Percentiles rank a stretch among this genome's conserved stretches.
These are phyloP conservation scores for Leptodontidium sp. DNA, from an alignment of 2,329 filamentous ascomycete genomes.

Conservation along the genomic window DNA sequence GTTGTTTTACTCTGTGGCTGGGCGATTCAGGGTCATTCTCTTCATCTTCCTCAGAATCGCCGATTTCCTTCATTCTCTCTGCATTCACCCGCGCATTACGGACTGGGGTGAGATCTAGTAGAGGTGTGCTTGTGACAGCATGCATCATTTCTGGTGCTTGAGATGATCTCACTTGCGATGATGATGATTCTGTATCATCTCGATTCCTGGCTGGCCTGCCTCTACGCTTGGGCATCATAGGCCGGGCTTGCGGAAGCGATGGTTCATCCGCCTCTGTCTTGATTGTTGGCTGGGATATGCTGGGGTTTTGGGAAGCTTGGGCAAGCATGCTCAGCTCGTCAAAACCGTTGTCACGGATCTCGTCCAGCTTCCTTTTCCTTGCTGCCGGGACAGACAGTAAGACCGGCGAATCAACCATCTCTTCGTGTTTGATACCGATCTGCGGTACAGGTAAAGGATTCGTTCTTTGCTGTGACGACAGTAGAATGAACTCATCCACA, in stretches of 20 bases:
- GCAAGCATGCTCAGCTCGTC: conserved; percentile 21
- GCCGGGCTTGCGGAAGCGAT: neutral
- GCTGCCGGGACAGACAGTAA: conserved; percentile 16
- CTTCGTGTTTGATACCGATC: conserved; percentile 34
- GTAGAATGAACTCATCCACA: conserved; percentile 37
- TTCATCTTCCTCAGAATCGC: conserved; percentile 31
- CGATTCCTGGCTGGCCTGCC: conserved; percentile 7
- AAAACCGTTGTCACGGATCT: conserved; percentile 22
- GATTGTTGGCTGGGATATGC: conserved; percentile 6
- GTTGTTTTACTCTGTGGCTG: neutral
- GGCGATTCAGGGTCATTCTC: conserved; percentile 21
- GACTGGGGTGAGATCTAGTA: conserved; percentile 40
- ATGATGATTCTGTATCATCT: conserved; percentile 16
- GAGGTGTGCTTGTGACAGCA: conserved; percentile 34
- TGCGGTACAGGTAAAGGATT: conserved; percentile 23
- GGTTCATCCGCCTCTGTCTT: conserved; percentile 20
- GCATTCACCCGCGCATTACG: conserved; percentile 19
- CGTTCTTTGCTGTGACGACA: conserved; percentile 34
- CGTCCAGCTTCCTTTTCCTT: conserved; percentile 35
- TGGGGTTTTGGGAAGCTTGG: neutral
- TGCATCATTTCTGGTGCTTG: conserved; percentile 8
- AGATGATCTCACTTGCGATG: conserved; percentile 7
- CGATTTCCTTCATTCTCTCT: conserved; percentile 23
- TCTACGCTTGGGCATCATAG: conserved; percentile 17
- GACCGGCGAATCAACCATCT: conserved; percentile 16